phyloP scores from a whole-genome alignment of 163 green algal genomes.

The Chlamydomonas reinhardtii region DNA sequence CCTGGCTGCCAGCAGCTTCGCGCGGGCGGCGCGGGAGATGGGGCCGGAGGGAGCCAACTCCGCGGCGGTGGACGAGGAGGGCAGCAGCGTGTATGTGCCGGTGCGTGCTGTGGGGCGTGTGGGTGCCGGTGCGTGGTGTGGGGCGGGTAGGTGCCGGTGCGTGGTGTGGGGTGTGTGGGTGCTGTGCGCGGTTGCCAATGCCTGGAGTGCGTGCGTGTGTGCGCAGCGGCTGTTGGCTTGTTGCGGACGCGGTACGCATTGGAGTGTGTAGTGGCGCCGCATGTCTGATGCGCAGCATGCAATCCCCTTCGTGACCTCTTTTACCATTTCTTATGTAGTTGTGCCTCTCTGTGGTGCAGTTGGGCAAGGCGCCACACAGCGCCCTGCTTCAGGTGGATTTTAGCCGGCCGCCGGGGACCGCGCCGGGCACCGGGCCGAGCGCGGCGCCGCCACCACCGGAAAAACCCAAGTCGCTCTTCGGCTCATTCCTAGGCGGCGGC shows the following conservation, averaged over 20 bases:
- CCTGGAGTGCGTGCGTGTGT: background rate
- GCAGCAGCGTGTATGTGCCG: background rate
- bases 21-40: background rate
- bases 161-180: no score
- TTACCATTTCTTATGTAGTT: no score
- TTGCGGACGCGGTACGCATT: no score
- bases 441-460: background rate
- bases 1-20: background rate
- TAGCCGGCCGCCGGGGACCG: background rate
- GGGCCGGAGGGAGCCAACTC: background rate
- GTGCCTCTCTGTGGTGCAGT: background rate
- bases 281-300: no score
- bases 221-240: no score
- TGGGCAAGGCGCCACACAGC: conserved; percentile 5
- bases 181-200: no score
- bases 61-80: background rate
- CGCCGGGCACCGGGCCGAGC: background rate
- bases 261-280: no score
- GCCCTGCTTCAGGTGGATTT: conserved; percentile 30
- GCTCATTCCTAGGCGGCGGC: no score
- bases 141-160: background rate
- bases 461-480: no score
- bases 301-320: no score
- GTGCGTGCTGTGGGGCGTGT: background rate
- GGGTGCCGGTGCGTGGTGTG: background rate